phyloP scores from a whole-genome alignment of 2,329 filamentous ascomycete genomes.

The Aaosphaeria pasadenensis region DNA sequence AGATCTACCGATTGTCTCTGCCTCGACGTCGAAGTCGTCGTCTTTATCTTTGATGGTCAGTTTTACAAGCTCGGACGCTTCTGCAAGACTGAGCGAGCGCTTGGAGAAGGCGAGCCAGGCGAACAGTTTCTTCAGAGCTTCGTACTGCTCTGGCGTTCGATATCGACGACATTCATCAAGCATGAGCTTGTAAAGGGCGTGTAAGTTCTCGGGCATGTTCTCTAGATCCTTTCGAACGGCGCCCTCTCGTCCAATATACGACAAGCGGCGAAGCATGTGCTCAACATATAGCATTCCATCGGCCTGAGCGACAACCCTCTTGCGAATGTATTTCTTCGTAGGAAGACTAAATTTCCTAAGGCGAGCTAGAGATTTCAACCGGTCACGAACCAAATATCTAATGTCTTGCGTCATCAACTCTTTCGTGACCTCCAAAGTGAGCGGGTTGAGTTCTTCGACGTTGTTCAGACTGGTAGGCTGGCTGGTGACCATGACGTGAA shows the following conservation, averaged over 20 bases:
- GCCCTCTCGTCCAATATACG: conserved; percentile 31
- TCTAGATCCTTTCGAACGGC: conserved; percentile 28
- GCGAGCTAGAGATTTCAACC: conserved; percentile 18
- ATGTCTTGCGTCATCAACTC: conserved; percentile 28
- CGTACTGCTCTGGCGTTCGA: conserved; percentile 13
- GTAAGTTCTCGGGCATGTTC: conserved; percentile 13
- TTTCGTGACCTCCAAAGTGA: conserved; percentile 16
- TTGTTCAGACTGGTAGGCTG: conserved; percentile 6
- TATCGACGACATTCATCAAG: conserved; percentile 13
- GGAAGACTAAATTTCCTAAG: conserved; percentile 23
- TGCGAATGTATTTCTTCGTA: conserved; percentile 26
- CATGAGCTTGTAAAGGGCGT: conserved; percentile 13
- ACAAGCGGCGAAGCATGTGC: conserved; percentile 30
- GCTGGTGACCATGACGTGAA: conserved; percentile 24
- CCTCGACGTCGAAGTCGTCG: conserved; percentile 13
- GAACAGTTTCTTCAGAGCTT: conserved; percentile 15
- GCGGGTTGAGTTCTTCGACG: conserved; percentile 2
- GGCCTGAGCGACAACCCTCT: conserved; percentile 25
- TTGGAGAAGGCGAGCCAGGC: conserved; percentile 21
- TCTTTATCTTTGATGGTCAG: conserved; percentile 8
- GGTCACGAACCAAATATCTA: conserved; percentile 21
- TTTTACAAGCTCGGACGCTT: conserved; percentile 12
- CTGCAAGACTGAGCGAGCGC: conserved; percentile 12
- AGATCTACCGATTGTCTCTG: conserved; percentile 16
- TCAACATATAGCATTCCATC: conserved; percentile 39